Evolutionary conservation across 352 stramenopile species (phyloP), one percentile per base, ranked within the genome.

Genomic region (Phytophthora quininea): DNA sequence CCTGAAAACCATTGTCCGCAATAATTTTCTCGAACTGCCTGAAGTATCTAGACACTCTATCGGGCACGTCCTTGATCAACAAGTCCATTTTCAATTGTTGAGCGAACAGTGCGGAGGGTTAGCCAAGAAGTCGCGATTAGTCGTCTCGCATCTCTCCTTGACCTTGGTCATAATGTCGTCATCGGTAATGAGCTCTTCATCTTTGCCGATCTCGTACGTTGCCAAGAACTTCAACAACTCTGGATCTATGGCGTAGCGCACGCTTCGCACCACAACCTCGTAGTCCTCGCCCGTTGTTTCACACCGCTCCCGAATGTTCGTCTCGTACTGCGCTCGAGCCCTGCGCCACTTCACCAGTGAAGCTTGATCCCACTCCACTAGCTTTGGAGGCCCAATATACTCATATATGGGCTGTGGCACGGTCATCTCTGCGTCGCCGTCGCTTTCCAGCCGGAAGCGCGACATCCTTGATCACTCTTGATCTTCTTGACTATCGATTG

Each of bases 341-440:
- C 59, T 15, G 14, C 10, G 45, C 45, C 62, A 67, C 4, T 59
- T 62, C 47, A 74, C 58, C 7, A 70, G 49, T 31, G 54, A 60
- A 19, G 57, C 54, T 43, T 64, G 54, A 8, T 69, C 60, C 53
- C 54, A 74, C 30, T 33, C 37, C 19, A 40, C 49, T 29, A 76
- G 29, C 58, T 58, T 32, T 14, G 57, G 52, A 29, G 58, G 51
- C 19, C 54, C 57, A 24, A 73, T 58, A 24, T 65, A 64, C 58
- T 64, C 54, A 49, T 61, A 68, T 4, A 73, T 33, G 4, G 58
- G 40, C 53, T 63, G 65, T 4, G 54, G 47, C 19, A 68, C 35
- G 19, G 58, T 58, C 53, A 73, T 68, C 8, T 68, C 65, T 19
- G 65, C 48, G 15, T 67, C 49, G 40, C 58, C 65, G 19, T 73